Base-by-base conservation (phyloP, 2,329 filamentous ascomycete genomes). In the Camillea tinctor region DNA sequence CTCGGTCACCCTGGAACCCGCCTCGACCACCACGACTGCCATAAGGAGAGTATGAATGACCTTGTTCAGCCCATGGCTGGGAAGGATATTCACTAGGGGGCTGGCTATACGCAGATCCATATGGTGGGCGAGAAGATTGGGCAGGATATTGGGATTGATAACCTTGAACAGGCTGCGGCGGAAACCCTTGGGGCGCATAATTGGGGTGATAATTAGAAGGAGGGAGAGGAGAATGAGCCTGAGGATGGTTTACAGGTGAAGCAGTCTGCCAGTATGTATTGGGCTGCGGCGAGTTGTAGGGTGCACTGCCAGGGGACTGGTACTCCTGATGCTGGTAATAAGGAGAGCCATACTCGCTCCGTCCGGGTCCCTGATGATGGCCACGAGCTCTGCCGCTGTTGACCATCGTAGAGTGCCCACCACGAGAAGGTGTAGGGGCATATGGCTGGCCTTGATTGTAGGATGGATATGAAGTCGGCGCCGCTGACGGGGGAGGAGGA, bases 171-270 rank as follows among this genome's bases (percentile, higher is more conserved):
- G 66, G 66, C 56, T 79, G 76, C 22, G 76, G 69, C 30, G 73
- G 72, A 60, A 86, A 87, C 8, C 77, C 72, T 66, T 86, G 85
- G 52, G 69, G 60, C 24, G 62, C 63, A 50, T 71, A 72, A 50
- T 50, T 65, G 20, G 69, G 57, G 57, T 66, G 63, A 21, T 70
- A 71, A 22, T 59, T 84, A 61, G 80, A 76, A 30, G 81, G 74
- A 54, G 83, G 78, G 36, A 86, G 73, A 24, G 82, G 80, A 48
- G 68, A 64, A 57, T 77, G 61, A 59, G 49, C 62, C 49, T 59
- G 65, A 30, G 64, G 64, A 54, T 71, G 67, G 54, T 62, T 69
- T 54, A 72, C 63, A 53, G 71, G 65, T 53, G 73, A 70, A 52
- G 62, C 55, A 56, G 68, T 64, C 60, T 73, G 74, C 71, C 74